Evolutionary conservation across 2,329 filamentous ascomycete genomes (phyloP).

Genomic region (Colletotrichum orchidophilum): DNA sequence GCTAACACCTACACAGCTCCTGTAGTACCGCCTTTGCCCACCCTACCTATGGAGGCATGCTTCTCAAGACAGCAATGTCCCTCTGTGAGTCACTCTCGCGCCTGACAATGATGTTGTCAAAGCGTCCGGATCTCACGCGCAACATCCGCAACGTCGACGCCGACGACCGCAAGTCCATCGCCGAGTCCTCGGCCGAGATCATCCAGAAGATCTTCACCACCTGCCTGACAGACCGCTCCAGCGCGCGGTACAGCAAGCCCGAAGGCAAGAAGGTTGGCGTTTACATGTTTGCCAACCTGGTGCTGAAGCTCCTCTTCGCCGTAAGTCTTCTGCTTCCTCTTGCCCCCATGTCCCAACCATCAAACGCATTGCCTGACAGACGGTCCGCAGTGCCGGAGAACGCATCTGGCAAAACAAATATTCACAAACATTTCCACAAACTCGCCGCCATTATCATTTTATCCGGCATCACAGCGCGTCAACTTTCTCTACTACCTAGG

Average conservation of each 20-base stretch:
- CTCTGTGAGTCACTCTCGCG: slow-evolving; percentile 83
- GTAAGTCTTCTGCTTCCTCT: slow-evolving; percentile 53
- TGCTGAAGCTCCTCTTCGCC: slow-evolving; percentile 86
- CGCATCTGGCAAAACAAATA: slow-evolving; percentile 84
- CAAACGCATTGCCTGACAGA: background rate
- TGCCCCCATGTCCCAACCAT: slow-evolving; percentile 17
- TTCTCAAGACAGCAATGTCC: slow-evolving; percentile 85
- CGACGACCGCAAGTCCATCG: slow-evolving; percentile 78
- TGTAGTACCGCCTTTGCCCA: slow-evolving; percentile 86
- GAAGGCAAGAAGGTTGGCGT: slow-evolving; percentile 89
- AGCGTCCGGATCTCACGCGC: slow-evolving; percentile 78
- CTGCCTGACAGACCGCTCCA: slow-evolving; percentile 83
- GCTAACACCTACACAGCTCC: slow-evolving; percentile 62
- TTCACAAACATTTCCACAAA: slow-evolving; percentile 88
- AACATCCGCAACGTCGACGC: slow-evolving; percentile 71
- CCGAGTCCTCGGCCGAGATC: slow-evolving; percentile 87
- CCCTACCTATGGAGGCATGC: slow-evolving; percentile 79
- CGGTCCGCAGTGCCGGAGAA: slow-evolving; percentile 73
- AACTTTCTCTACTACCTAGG: slow-evolving; percentile 96
- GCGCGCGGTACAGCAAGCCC: slow-evolving; percentile 71
- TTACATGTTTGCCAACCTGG: slow-evolving; percentile 92
- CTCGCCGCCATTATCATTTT: slow-evolving; percentile 82
- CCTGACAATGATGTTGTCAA: slow-evolving; percentile 85
- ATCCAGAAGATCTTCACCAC: slow-evolving; percentile 92
- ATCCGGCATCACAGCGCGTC: slow-evolving; percentile 86